A percentile compares a stretch with the other conserved stretches of the same genome.
These are phyloP conservation scores for Bruguiera parviflora DNA, from an alignment of 345 rosid species.

Conservation along the genomic window DNA sequence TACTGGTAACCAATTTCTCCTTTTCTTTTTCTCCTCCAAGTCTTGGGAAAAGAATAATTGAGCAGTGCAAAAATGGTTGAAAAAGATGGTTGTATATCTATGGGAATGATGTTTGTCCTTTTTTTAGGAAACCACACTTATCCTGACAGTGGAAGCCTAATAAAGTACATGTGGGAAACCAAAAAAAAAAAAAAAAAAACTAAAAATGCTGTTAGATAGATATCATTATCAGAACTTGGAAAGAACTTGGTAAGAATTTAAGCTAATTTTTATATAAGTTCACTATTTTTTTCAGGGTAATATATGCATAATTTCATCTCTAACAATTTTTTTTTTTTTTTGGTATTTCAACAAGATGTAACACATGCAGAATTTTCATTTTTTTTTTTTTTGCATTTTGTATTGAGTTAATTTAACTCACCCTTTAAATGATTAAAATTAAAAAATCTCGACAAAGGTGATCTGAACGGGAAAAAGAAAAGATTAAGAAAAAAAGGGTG, in stretches of 20 bases:
- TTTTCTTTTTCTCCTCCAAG: neutral
- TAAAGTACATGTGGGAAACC: no score
- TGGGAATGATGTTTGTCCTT: constrained; percentile 18
- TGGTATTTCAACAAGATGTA: no score
- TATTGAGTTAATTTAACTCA: no score
- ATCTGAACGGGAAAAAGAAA: no score
- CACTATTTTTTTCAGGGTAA: neutral
- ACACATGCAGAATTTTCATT: no score
- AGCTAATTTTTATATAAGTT: constrained; percentile 21
- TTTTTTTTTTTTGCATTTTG: no score
- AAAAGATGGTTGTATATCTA: constrained; percentile 5
- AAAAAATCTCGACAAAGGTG: no score
- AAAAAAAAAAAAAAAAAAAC: constrained; percentile 4
- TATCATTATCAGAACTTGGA: constrained; percentile 45
- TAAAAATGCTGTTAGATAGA: constrained; percentile 28
- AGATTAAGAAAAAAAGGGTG: no score
- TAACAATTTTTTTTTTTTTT: neutral
- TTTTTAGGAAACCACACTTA: constrained; percentile 22
- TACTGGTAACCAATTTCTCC: no score
- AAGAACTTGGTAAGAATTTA: constrained; percentile 22
- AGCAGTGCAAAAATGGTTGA: constrained; percentile 5
- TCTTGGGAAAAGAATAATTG: neutral
- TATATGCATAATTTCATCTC: no score
- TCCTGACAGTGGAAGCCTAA: constrained; percentile 33
- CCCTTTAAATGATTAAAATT: no score